These are phyloP conservation scores for Dictyostelium citrinum DNA, from an alignment of 78 protist genomes.

Conservation along the genomic window DNA sequence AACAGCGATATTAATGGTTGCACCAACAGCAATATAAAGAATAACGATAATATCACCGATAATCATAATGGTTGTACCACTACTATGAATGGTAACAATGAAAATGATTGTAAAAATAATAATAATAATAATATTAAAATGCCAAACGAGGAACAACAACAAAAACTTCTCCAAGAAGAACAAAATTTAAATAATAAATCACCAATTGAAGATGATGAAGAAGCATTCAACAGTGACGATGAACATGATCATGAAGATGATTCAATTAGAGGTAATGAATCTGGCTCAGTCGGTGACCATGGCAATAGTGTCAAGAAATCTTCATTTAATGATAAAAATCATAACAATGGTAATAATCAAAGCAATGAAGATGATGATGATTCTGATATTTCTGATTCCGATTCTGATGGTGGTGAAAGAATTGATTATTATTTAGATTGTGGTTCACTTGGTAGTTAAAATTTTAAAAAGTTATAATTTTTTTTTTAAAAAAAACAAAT, in stretches of 20 bases:
- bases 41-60: background rate
- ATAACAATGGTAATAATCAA: background rate
- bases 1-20: background rate
- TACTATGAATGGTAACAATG: background rate
- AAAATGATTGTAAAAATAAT: background rate
- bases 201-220: background rate
- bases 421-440: conserved; percentile 49
- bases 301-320: background rate
- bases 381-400: conserved; percentile 27
- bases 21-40: background rate
- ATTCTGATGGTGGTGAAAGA: conserved; percentile 25
- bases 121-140: background rate
- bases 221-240: conserved; percentile 50
- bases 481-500: too few relatives aligned
- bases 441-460: conserved; percentile 69
- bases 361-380: conserved; percentile 4
- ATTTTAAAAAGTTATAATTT: background rate
- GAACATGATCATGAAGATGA: conserved; percentile 26
- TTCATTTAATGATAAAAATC: background rate
- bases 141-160: background rate
- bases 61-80: background rate
- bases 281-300: background rate
- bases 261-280: background rate
- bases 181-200: background rate
- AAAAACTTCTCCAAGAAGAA: background rate